Base-by-base conservation (phyloP, 306 rosid species). In the Sesbania bispinosa region DNA sequence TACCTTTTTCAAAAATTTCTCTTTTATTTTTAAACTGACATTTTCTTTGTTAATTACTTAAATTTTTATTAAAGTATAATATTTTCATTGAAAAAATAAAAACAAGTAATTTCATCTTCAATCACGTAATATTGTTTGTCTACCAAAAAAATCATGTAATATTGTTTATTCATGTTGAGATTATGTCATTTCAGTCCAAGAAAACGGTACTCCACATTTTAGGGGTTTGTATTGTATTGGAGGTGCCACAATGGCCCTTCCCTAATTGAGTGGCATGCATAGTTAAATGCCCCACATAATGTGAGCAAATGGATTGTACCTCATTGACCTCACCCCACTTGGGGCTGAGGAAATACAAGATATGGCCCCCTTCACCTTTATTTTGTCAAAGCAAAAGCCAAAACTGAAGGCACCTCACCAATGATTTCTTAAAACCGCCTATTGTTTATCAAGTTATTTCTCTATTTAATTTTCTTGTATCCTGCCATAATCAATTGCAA, bases 211-310 rank as follows among this genome's bases (percentile, higher is more conserved):
- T 27, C 41, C 29, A 24, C 57, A 2, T 7, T 59, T 43, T 10
- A 30, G 23, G 47, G 26, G 10, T 27, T 0, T 24, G 11, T 15
- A 18, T 11, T 53, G 69, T n/a, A n/a, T n/a, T n/a, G n/a, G 6
- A 52, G 57, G 66, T 27, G 38, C 7, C 3, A 64, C 45, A 1
- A 10, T 43, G 67, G 15, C 23, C 47, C 26, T 43, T 43, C 19
- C n/a, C 33, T 43, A 36, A 19, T 6, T 50, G 42, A 26, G 50
- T 69, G 81, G 66, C 64, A 60, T 1, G 1, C n/a, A 38, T 18
- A 26, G 30, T 32, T 69, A 10, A 61, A 33, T 47, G 63, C 54
- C 81, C 81, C 71, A 77, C 76, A 18, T 0, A 42, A 72, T 59
- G 11, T 36, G 5, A 47, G 39, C 35, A 59, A 68, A 6, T 69